These are phyloP conservation scores for Syncephalastrum racemosum DNA, from an alignment of 371 early-diverging fungal species.

Conservation along the genomic window DNA sequence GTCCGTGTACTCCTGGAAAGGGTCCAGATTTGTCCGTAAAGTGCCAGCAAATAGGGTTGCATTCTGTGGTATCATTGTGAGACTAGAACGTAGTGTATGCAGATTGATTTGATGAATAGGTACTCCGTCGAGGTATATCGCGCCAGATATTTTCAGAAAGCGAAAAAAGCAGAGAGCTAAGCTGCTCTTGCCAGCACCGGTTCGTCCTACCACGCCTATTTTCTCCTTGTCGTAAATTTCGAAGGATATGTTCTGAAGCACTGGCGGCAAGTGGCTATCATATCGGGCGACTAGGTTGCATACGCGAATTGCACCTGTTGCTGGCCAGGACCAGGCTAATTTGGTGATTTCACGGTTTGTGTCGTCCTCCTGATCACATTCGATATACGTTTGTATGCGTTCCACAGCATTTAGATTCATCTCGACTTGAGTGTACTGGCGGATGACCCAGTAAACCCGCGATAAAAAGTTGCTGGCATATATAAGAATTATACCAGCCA, in stretches of 20 bases:
- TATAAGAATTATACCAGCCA: constrained; percentile 80
- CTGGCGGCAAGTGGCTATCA: constrained; percentile 63
- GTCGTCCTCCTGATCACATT: constrained; percentile 62
- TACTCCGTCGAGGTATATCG: constrained; percentile 75
- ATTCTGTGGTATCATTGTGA: constrained; percentile 86
- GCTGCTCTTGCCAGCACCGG: constrained; percentile 82
- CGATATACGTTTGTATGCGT: constrained; percentile 78
- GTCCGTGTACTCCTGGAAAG: constrained; percentile 62
- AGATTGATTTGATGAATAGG: constrained; percentile 74
- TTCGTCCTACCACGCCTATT: constrained; percentile 77
- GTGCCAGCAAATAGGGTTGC: constrained; percentile 85
- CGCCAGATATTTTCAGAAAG: constrained; percentile 73
- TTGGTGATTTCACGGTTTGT: constrained; percentile 1
- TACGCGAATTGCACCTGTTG: constrained; percentile 64
- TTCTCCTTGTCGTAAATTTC: constrained; percentile 66
- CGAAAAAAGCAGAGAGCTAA: constrained; percentile 77
- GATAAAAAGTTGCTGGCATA: constrained; percentile 72
- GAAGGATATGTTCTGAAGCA: constrained; percentile 68
- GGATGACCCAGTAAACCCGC: constrained; percentile 43
- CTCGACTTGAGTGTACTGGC: constrained; percentile 73
- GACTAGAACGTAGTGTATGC: constrained; percentile 64
- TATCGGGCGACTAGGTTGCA: constrained; percentile 66
- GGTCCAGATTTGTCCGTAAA: constrained; percentile 69
- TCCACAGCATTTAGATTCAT: constrained; percentile 85
- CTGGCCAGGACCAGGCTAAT: constrained; percentile 74